Evolutionary conservation across 805 yeast genomes (phyloP).

Genomic region (Naumovozyma baii): DNA sequence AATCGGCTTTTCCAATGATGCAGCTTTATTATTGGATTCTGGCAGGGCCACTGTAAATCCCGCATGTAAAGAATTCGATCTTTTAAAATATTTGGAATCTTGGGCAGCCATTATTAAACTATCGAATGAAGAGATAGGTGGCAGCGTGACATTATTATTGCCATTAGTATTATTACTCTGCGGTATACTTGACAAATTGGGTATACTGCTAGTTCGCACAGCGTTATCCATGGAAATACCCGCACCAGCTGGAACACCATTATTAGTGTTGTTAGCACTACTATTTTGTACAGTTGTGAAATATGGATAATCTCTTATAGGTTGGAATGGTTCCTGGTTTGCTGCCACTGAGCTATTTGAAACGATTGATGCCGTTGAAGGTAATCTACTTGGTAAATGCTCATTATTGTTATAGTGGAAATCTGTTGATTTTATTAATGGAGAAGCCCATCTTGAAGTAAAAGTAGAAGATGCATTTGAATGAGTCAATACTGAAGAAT

Average conservation of each 20-base stretch:
- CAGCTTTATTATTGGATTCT: background rate
- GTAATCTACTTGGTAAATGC: background rate
- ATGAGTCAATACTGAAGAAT: background rate
- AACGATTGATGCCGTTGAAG: too few species aligned
- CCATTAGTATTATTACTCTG: background rate
- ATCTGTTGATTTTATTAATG: background rate
- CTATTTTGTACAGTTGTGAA: too few species aligned
- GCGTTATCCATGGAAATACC: background rate
- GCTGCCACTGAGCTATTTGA: too few species aligned
- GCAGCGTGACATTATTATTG: conserved; percentile 4
- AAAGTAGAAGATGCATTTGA: background rate
- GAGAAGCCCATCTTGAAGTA: background rate
- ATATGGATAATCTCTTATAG: too few species aligned
- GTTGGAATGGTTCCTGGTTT: too few species aligned
- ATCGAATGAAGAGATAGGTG: conserved; percentile 24
- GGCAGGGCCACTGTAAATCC: background rate
- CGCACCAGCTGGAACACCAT: too few species aligned
- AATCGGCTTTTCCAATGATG: background rate
- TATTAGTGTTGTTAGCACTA: background rate
- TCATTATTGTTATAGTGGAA: too few species aligned
- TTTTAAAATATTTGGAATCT: background rate
- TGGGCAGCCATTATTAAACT: conserved; percentile 8
- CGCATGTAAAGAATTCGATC: background rate
- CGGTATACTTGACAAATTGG: background rate
- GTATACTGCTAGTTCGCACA: background rate